Evolutionary conservation across 495 filamentous ascomycete species (phyloP), one percentile per base, ranked within the genome.

Genomic region (Aspergillus bertholletiae): DNA sequence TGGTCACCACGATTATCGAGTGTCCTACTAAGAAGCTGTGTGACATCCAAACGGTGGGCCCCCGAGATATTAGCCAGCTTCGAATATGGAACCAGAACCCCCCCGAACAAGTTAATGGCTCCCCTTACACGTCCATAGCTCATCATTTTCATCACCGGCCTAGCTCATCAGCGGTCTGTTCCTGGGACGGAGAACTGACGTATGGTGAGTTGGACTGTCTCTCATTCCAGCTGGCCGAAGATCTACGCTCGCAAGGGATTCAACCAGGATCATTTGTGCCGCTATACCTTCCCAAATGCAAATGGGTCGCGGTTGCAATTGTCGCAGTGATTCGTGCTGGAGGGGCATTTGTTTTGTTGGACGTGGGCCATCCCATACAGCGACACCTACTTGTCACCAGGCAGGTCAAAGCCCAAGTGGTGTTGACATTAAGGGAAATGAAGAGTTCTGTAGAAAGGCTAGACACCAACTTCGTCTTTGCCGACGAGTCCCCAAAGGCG

Each of bases 21-120:
- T n/a, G n/a, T n/a, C n/a, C n/a, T n/a, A n/a, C n/a, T n/a, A n/a
- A n/a, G n/a, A n/a, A n/a, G n/a, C n/a, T n/a, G n/a, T n/a, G n/a
- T n/a, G 50, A 53, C 5, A 18, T 54, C 28, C 23, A 17, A 1
- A 12, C 26, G 5, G 28, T 48, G 64, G 72, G 51, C 53, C 21
- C 3, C 54, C 49, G 24, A 5, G 56, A 59, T 52, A 0, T 50
- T 7, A 26, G 52, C 12, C 54, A 69, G 28, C 53, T 76, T 2
- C 12, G 46, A 24, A n/a, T 35, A 3, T 76, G 72, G 72, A 75
- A 73, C 51, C 28, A 32, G 8, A 28, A 55, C 2, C 59, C 68
- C 13, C 64, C 62, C 26, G 27, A 50, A 7, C 41, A 57, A 1
- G 60, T 62, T 3, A 28, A 69, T 1, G 43, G 55, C 30, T 68